phyloP scores from a whole-genome alignment of 140 eudicot genomes.

The Senecio squalidus region DNA sequence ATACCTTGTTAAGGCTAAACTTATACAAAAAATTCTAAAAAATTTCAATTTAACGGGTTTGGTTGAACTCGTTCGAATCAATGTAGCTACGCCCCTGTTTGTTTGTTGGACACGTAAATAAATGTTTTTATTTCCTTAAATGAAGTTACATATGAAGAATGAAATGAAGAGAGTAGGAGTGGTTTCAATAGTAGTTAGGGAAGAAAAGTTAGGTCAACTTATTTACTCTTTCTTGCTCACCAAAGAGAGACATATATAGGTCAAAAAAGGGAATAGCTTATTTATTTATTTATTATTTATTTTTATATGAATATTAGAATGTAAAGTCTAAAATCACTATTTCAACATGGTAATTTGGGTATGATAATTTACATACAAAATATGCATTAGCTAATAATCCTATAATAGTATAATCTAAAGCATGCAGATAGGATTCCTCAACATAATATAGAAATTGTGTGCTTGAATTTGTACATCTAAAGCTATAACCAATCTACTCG shows the following conservation, averaged over 20 bases:
- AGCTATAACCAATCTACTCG: too few species aligned
- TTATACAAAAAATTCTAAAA: too few species aligned
- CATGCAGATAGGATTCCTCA: too few species aligned
- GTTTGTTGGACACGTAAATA: neutral
- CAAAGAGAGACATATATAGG: constrained; percentile 10
- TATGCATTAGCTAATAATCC: too few species aligned
- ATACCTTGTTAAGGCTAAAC: too few species aligned
- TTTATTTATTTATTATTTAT: too few species aligned
- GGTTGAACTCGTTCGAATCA: too few species aligned
- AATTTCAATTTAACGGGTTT: too few species aligned
- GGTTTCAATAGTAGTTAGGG: constrained; percentile 25
- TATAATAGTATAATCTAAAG: neutral
- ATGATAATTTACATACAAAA: too few species aligned
- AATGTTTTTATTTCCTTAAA: neutral
- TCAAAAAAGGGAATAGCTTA: constrained; percentile 15
- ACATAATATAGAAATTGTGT: too few species aligned
- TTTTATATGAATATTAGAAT: neutral
- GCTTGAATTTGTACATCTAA: too few species aligned
- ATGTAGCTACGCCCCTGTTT: too few species aligned
- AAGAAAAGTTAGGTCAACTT: constrained; percentile 38
- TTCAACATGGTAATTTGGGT: neutral
- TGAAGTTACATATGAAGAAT: neutral
- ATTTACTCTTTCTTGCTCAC: constrained; percentile 32
- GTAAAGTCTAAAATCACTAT: neutral
- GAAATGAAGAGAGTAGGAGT: neutral